Evolutionary conservation across 176 grass and related monocot species (phyloP).

Genomic region (Cenchrus purpureus): DNA sequence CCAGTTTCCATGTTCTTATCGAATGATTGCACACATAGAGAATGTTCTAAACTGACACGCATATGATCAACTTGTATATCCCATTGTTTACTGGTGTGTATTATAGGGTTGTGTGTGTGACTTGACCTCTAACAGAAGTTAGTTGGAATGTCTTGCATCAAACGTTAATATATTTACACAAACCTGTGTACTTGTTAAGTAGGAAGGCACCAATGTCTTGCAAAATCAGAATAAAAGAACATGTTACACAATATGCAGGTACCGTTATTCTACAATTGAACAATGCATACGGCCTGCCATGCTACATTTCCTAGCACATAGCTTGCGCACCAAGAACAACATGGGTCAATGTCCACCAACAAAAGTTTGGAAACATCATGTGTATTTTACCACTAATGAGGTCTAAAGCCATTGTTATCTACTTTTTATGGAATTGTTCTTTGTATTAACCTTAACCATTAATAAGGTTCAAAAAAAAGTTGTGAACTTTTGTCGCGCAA

Average conservation of each 20-base stretch:
- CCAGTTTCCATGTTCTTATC: not conserved
- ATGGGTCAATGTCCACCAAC: not conserved
- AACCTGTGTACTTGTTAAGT: too few species aligned
- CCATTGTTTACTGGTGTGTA: not conserved
- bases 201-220: not conserved
- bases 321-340: not conserved
- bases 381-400: not conserved
- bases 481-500: too few species aligned
- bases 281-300: not conserved
- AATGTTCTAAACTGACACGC: not conserved
- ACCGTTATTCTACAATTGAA: not conserved
- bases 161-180: not conserved
- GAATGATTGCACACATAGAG: not conserved
- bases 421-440: too few species aligned
- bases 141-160: constrained; percentile 16
- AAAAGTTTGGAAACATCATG: not conserved
- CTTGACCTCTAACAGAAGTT: constrained; percentile 31
- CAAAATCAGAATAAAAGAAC: not conserved
- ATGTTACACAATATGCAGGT: not conserved
- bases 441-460: too few species aligned
- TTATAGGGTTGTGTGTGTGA: constrained; percentile 5
- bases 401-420: too few species aligned
- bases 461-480: too few species aligned
- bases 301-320: not conserved
- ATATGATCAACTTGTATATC: not conserved